Evolutionary conservation across 164 flowering plant genomes (phyloP), one percentile per base, ranked within the genome.

Genomic region (Cinnamomum chago): DNA sequence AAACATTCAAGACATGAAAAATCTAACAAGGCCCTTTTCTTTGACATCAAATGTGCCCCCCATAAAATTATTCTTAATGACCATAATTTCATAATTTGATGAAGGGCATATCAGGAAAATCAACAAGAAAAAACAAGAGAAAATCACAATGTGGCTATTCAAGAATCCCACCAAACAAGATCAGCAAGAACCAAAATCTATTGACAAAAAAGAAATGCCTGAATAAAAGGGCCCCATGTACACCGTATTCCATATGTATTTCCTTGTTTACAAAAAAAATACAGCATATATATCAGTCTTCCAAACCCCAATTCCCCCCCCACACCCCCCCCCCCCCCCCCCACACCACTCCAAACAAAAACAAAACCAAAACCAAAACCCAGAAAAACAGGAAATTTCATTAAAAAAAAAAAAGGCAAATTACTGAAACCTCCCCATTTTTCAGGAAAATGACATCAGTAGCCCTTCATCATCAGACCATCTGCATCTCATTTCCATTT

Each of bases 341-440:
- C 33, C 33, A 22, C n/a, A 25, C 15, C 40, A 40, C n/a, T 2
- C n/a, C 33, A 67, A 13, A 14, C 47, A 40, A 40, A 40, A 40
- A 9, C 9, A 40, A 40, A 40, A 10, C 71, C 9, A 40, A 40
- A 40, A 10, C 71, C 15, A 68, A 35, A 40, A n/a, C 40, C 33
- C 15, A 3, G n/a, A 18, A 67, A 67, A 67, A 28, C 18, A 35
- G 23, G 33, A 68, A 68, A 30, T 35, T 20, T 15, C 28, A 10
- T 11, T 14, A 14, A 27, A 30, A 68, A 68, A 28, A 13, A 20
- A 17, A 40, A 47, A 13, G 2, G 52, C 20, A 47, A 68, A 68
- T 68, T 40, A 68, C 71, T n/a, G 58, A 5, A 10, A 68, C 58
- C 71, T 68, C 71, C 71, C 71, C 70, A 67, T 14, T 67, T 68